Conservation (phyloP, 192 early-diverging fungal species). For the Umbelopsis sp. region DNA sequence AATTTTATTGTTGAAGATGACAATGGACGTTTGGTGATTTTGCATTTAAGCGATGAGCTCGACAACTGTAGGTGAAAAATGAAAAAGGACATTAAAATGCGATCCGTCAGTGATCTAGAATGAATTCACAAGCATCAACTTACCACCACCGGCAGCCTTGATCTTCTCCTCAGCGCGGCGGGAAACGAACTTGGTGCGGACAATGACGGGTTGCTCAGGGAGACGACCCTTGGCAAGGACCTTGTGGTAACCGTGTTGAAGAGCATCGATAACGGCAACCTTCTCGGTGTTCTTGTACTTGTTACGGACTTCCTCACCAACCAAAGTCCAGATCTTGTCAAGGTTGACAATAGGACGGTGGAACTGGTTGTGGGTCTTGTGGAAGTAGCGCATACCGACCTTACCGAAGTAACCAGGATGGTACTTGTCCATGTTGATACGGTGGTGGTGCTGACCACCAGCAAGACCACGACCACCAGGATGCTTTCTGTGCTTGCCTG, state of each 20-base stretch:
- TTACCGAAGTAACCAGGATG: slow-evolving; percentile 99
- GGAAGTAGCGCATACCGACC: slow-evolving; percentile 99
- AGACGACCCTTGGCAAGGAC: slow-evolving; percentile 93
- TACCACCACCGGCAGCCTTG: slow-evolving; percentile 87
- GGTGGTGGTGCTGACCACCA: slow-evolving; percentile 99
- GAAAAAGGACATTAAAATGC: neutral
- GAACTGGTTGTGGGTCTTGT: slow-evolving; percentile 88
- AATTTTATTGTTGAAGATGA: slow-evolving; percentile 20
- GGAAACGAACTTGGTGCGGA: slow-evolving; percentile 92
- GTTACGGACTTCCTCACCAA: slow-evolving; percentile 80
- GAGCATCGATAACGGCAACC: slow-evolving; percentile 91
- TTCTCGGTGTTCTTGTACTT: slow-evolving; percentile 83
- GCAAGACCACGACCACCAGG: slow-evolving; percentile 99
- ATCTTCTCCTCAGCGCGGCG: slow-evolving; percentile 97
- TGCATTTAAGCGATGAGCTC: slow-evolving; percentile 57
- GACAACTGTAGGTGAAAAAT: slow-evolving; percentile 38
- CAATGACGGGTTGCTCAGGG: slow-evolving; percentile 87
- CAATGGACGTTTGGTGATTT: slow-evolving; percentile 9
- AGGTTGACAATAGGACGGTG: slow-evolving; percentile 89
- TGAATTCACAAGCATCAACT: neutral
- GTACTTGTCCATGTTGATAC: slow-evolving; percentile 99
- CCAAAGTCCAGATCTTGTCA: slow-evolving; percentile 90
- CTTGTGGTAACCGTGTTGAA: slow-evolving; percentile 86
- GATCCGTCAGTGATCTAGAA: too few species aligned
- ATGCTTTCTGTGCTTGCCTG: slow-evolving; percentile 98